A percentile compares a stretch with the other conserved stretches of the same genome.
Conservation (phyloP, 2,329 filamentous ascomycete genomes). For the Botrytis hyacinthi region DNA sequence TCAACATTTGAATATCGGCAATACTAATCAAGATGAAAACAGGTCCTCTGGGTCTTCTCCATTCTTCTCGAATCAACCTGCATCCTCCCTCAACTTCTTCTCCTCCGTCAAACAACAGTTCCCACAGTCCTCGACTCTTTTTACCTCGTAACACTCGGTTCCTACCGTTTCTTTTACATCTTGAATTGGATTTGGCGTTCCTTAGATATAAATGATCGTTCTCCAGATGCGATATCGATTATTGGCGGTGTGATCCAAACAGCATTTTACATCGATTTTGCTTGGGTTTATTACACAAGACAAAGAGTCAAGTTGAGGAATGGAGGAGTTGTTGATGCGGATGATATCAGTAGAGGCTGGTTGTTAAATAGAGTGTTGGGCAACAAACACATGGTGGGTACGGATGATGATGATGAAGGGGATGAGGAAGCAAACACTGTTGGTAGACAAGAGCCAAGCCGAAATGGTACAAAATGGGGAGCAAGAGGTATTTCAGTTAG, state of each 20-base stretch:
- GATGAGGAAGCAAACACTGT: constrained; percentile 31
- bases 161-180: constrained; percentile 85
- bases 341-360: constrained; percentile 84
- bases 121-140: constrained; percentile 97
- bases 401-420: constrained; percentile 31
- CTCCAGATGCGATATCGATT: constrained; percentile 70
- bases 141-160: constrained; percentile 83
- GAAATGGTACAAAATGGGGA: constrained; percentile 49
- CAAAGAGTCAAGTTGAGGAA: constrained; percentile 90
- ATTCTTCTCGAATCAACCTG: constrained; percentile 89
- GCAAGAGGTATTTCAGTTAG: constrained; percentile 64
- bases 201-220: constrained; percentile 56
- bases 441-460: constrained; percentile 16
- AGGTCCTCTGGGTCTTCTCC: constrained; percentile 86
- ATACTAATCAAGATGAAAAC: constrained; percentile 9
- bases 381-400: constrained; percentile 55
- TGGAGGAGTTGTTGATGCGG: constrained; percentile 84
- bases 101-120: constrained; percentile 90
- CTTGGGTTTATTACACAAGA: constrained; percentile 92
- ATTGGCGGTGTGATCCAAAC: constrained; percentile 90
- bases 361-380: constrained; percentile 77
- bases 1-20: not conserved
- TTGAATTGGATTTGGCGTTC: constrained; percentile 82
- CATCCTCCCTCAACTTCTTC: constrained; percentile 84
- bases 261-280: constrained; percentile 86